These are phyloP conservation scores for Hura crepitans DNA, from an alignment of 441 rosid genomes.

Conservation along the genomic window DNA sequence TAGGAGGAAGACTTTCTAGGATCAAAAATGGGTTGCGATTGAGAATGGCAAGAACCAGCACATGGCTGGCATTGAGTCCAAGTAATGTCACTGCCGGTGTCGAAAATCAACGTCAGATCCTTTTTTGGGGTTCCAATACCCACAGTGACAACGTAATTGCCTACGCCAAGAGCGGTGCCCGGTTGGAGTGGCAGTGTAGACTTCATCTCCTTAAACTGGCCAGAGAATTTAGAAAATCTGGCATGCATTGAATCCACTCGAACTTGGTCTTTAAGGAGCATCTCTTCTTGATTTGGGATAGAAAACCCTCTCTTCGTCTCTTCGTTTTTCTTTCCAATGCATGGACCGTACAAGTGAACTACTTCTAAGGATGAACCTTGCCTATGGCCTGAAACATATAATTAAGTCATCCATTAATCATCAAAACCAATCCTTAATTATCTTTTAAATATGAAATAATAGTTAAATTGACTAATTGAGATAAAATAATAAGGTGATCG, in stretches of 20 bases:
- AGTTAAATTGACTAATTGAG: too few relatives aligned
- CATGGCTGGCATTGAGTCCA: slow-evolving; percentile 84
- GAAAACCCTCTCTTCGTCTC: not conserved
- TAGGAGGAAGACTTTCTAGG: slow-evolving; percentile 18
- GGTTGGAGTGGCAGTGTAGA: not conserved
- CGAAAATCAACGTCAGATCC: slow-evolving; percentile 46
- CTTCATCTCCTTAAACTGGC: not conserved
- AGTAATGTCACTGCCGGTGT: slow-evolving; percentile 66
- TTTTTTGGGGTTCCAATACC: slow-evolving; percentile 57
- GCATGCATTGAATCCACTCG: slow-evolving; percentile 16
- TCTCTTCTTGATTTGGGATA: not conserved
- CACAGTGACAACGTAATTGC: slow-evolving; percentile 38
- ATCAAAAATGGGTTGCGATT: slow-evolving; percentile 12
- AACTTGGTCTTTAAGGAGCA: slow-evolving; percentile 3
- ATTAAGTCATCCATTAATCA: too few relatives aligned
- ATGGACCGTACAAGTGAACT: slow-evolving; percentile 13
- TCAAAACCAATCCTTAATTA: too few relatives aligned
- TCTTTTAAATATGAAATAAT: too few relatives aligned
- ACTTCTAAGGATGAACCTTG: slow-evolving; percentile 4
- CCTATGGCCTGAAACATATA: not conserved
- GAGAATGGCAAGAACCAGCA: slow-evolving; percentile 6
- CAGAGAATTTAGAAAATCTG: not conserved
- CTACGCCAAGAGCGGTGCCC: not conserved
- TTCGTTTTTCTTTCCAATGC: not conserved
- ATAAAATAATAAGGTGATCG: too few relatives aligned